Evolutionary conservation across 495 filamentous ascomycete species (phyloP).

Genomic region (Terfezia claveryi): DNA sequence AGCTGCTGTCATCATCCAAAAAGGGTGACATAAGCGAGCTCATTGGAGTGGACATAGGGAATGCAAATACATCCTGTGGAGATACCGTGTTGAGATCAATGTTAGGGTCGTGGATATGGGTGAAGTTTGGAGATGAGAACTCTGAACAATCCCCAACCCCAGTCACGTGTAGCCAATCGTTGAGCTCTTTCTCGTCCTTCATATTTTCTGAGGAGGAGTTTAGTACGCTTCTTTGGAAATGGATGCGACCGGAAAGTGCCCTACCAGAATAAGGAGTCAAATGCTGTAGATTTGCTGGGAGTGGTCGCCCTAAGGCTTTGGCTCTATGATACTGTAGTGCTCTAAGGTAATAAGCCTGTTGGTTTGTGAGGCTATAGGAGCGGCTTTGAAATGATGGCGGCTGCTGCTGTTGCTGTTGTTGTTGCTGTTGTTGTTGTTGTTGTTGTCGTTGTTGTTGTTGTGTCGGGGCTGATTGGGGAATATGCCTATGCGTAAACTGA

Average conservation of each 20-base stretch:
- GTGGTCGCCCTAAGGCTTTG: conserved; percentile 20
- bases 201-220: conserved; percentile 4
- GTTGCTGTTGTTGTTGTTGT: conserved; percentile 5
- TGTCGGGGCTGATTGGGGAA: conserved; percentile 16
- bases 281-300: conserved; percentile 24
- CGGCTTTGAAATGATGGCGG: neutral
- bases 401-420: conserved; percentile 21
- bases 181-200: conserved; percentile 23
- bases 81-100: conserved; percentile 44
- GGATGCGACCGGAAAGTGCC: conserved; percentile 23
- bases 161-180: conserved; percentile 32
- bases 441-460: conserved; percentile 21
- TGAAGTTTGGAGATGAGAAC: conserved; percentile 10
- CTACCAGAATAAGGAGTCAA: conserved; percentile 19
- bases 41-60: conserved; percentile 60
- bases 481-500: conserved; percentile 35
- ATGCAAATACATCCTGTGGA: conserved; percentile 59
- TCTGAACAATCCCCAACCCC: conserved; percentile 27
- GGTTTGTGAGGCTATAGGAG: conserved; percentile 10
- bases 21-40: conserved; percentile 69
- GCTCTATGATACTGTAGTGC: conserved; percentile 2
- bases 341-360: neutral
- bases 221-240: conserved; percentile 22
- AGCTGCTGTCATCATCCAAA: conserved; percentile 48
- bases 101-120: conserved; percentile 26